Conservation (phyloP, 73 alveolate genomes). For the Paramecium octaurelia region DNA sequence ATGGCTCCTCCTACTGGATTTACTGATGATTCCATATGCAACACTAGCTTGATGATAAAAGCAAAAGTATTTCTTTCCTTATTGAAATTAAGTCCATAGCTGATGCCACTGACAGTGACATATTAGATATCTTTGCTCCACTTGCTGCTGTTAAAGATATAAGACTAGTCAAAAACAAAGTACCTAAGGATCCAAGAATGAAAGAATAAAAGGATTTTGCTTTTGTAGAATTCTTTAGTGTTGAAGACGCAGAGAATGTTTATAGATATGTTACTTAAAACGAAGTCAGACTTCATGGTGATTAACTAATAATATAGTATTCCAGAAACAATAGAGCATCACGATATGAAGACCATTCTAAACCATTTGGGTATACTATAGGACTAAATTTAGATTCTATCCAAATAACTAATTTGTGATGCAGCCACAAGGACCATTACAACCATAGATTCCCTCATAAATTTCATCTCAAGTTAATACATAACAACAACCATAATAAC, state of each 20-base stretch:
- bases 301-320: background rate
- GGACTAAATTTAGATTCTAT: background rate
- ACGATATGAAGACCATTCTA: constrained; percentile 20
- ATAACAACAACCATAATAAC: background rate
- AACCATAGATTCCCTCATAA: background rate
- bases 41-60: constrained; percentile 55
- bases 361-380: background rate
- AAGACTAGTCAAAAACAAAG: constrained; percentile 52
- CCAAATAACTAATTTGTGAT: background rate
- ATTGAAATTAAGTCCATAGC: background rate
- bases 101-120: constrained; percentile 36
- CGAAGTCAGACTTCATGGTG: constrained; percentile 35
- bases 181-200: constrained; percentile 56
- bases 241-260: constrained; percentile 61
- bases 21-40: constrained; percentile 24
- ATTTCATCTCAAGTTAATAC: background rate
- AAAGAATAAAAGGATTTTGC: constrained; percentile 60
- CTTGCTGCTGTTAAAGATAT: constrained; percentile 55
- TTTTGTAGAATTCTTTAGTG: constrained; percentile 54
- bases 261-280: constrained; percentile 34
- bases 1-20: constrained; percentile 50
- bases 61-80: constrained; percentile 44
- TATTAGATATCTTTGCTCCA: background rate
- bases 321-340: constrained; percentile 39
- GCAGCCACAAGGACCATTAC: background rate